Evolutionary conservation across 129 eudicot species (phyloP), one percentile per base, ranked within the genome.

Genomic region (Flaveria linearis): DNA sequence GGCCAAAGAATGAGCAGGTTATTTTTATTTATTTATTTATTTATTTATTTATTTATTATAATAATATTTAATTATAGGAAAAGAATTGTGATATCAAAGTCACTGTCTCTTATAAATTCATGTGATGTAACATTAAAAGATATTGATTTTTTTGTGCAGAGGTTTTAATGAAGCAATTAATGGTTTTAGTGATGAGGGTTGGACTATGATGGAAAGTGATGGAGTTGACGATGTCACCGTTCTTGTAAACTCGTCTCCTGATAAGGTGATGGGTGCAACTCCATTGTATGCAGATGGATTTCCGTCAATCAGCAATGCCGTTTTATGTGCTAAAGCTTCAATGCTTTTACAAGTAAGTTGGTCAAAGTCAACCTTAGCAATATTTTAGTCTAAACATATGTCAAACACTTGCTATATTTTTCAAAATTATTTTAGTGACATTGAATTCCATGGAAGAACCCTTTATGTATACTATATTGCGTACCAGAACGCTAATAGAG

Each of bases 91-190:
- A 33, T 25, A 20, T 62, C 45, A 5, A 55, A 39, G 20, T 71
- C 5, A 17, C 18, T 4, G 3, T 39, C 18, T 67, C 13, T 53
- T 20, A 76, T 7, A 26, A 64, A 52, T 60, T 23, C 30, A 26
- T 60, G 25, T 28, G 49, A 18, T 39, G 56, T 56, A 61, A 23
- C 42, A 17, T 41, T 18, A 62, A 46, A 36, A 36, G 41, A 36
- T 36, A 5, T 36, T 36, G 3, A 36, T 49, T 12, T 11, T 18
- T 65, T 70, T 46, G 50, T 74, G 71, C 89, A 92, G 98, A 82
- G 98, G 98, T 41, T 92, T 92, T 71, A 92, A 88, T 71, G 98
- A 92, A 79, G 98, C 98, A 39, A 87, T 92, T 41, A 92, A 90
- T 77, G 96, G 98, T 69, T 92, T 92, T 74, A 80, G 82, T 13